Evolutionary conservation across 1,284 basidiomycete species (phyloP).

Genomic region (Moniliophthora roreri): DNA sequence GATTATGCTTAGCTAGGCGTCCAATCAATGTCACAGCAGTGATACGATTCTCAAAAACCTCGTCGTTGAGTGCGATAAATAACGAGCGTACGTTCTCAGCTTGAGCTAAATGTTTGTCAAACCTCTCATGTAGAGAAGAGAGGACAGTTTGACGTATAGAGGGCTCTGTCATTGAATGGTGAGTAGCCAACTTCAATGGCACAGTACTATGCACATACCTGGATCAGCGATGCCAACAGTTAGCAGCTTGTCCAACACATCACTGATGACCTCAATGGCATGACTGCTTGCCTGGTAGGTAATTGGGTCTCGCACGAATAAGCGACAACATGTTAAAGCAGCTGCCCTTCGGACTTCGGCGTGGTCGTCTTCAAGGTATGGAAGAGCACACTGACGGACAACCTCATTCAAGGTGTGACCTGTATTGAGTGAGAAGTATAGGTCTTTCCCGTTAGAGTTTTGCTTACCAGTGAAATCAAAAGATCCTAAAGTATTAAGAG

Average conservation of each 20-base stretch:
- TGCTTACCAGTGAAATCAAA: conserved; percentile 91
- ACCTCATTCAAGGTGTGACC: conserved; percentile 97
- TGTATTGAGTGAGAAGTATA: conserved; percentile 27
- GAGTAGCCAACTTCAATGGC: neutral
- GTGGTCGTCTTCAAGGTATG: conserved; percentile 93
- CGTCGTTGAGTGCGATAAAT: conserved; percentile 98
- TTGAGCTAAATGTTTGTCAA: conserved; percentile 98
- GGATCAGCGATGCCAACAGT: conserved; percentile 98
- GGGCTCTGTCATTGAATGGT: conserved; percentile 53
- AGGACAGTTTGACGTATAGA: conserved; percentile 89
- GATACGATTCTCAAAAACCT: conserved; percentile 92
- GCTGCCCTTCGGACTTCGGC: conserved; percentile 89
- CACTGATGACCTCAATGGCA: conserved; percentile 96
- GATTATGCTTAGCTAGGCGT: conserved; percentile 93
- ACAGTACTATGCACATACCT: conserved; percentile 46
- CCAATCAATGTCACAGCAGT: conserved; percentile 93
- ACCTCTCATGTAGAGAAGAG: conserved; percentile 87
- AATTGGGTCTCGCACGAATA: conserved; percentile 95
- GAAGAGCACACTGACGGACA: conserved; percentile 88
- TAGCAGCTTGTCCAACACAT: conserved; percentile 95
- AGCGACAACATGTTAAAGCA: conserved; percentile 88
- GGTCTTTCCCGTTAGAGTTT: neutral
- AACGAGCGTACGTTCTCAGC: conserved; percentile 97
- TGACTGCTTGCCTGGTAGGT: conserved; percentile 96
- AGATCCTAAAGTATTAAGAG: conserved; percentile 84